Evolutionary conservation across 2,329 filamentous ascomycete genomes (phyloP).

Genomic region (Gaeumannomyces sp.): DNA sequence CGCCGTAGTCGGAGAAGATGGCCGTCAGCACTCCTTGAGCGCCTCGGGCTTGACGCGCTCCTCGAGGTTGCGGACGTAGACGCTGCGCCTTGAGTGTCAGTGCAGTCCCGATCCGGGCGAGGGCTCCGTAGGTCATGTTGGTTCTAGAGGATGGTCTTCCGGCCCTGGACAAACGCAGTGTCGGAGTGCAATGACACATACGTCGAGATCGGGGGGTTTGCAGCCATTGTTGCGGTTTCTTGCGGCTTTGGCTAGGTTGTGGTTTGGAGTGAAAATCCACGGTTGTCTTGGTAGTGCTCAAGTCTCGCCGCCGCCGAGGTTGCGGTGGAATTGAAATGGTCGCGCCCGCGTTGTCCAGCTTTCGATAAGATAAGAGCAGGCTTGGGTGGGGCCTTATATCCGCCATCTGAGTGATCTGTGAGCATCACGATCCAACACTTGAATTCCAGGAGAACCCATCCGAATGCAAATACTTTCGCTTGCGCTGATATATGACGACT

Average conservation of each 20-base stretch:
- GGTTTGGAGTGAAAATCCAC: too few species aligned
- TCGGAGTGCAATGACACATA: slow-evolving; percentile 71
- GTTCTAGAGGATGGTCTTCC: neutral
- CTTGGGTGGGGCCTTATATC: too few species aligned
- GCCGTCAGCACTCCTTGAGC: slow-evolving; percentile 67
- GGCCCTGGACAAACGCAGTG: slow-evolving; percentile 36
- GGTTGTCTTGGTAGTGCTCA: neutral
- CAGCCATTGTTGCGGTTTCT: slow-evolving; percentile 19
- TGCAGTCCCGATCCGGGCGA: neutral
- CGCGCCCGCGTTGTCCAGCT: too few species aligned
- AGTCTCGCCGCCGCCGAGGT: neutral
- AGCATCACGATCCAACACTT: too few species aligned
- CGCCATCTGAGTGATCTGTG: too few species aligned
- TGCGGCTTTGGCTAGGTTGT: neutral
- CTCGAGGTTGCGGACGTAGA: slow-evolving; percentile 78
- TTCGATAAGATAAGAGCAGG: too few species aligned
- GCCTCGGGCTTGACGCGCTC: slow-evolving; percentile 80
- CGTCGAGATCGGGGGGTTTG: slow-evolving; percentile 51
- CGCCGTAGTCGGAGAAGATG: slow-evolving; percentile 85
- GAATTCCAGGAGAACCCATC: too few species aligned
- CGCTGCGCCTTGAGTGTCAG: slow-evolving; percentile 31
- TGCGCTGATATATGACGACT: neutral
- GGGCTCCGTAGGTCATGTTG: neutral
- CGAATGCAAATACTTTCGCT: too few species aligned
- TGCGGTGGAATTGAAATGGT: neutral